phyloP scores from a whole-genome alignment of 495 filamentous ascomycete species.

The Penicillium nucicola region DNA sequence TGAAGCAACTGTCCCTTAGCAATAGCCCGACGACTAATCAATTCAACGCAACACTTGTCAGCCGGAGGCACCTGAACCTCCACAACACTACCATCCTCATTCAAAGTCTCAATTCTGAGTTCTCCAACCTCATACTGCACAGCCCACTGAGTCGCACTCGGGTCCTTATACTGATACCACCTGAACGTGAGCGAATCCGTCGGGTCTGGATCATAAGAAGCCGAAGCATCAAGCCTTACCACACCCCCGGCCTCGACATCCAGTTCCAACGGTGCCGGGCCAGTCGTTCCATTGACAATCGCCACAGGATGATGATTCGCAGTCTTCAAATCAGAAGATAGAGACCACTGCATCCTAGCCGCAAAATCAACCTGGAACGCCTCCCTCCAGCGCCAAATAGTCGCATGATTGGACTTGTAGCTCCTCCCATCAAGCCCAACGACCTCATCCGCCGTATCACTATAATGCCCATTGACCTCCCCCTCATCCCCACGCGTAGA shows the following conservation, averaged over 20 bases:
- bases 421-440: conserved; percentile 26
- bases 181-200: conserved; percentile 28
- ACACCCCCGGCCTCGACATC: conserved; percentile 23
- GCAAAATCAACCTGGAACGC: conserved; percentile 47
- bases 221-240: conserved; percentile 31
- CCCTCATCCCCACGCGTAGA: conserved; percentile 17
- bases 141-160: conserved; percentile 27
- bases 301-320: conserved; percentile 39
- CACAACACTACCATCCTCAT: conserved; percentile 3
- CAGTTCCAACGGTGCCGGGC: conserved; percentile 22
- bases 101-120: conserved; percentile 10
- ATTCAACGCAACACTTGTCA: conserved; percentile 20
- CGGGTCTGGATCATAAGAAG: conserved; percentile 35
- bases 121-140: conserved; percentile 24
- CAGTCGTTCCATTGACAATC: conserved; percentile 30
- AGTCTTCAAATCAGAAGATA: conserved; percentile 12
- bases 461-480: conserved; percentile 20
- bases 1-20: conserved; percentile 27
- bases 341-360: conserved; percentile 42
- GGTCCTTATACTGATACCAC: conserved; percentile 41
- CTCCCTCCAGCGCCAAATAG: conserved; percentile 45
- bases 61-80: conserved; percentile 25
- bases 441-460: conserved; percentile 33
- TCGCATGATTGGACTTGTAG: conserved; percentile 33
- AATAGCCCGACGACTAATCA: not conserved